Evolutionary conservation across 2,329 filamentous ascomycete species (phyloP).

Genomic region (Pseudogymnoascus sp.): DNA sequence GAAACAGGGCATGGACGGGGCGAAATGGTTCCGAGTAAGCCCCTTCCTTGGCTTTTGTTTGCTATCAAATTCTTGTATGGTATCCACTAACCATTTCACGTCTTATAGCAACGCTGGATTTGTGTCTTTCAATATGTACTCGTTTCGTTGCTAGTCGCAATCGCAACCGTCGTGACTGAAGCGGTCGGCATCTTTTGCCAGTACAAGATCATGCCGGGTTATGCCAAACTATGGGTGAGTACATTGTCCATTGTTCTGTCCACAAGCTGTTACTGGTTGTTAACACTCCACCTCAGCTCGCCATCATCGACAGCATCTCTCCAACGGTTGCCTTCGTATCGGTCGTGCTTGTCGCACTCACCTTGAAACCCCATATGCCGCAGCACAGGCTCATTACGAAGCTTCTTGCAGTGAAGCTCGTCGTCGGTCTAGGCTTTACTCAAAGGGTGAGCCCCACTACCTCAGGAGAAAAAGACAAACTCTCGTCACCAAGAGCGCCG

Average conservation of each 20-base stretch:
- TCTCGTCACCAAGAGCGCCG: background rate
- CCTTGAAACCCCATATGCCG: background rate
- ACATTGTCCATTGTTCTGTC: slow-evolving; percentile 18
- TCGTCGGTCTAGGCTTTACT: slow-evolving; percentile 20
- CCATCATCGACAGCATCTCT: background rate
- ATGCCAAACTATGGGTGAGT: slow-evolving; percentile 28
- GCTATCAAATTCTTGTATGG: background rate
- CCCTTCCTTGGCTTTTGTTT: background rate
- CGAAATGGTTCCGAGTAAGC: background rate
- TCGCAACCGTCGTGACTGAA: slow-evolving; percentile 27
- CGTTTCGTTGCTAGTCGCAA: slow-evolving; percentile 30
- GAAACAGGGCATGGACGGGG: background rate
- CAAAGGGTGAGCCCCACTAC: background rate
- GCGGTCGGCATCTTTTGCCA: slow-evolving; percentile 28
- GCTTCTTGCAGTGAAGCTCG: background rate
- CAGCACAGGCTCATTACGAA: background rate
- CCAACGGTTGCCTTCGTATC: background rate
- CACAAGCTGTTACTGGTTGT: background rate
- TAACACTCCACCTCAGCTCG: background rate
- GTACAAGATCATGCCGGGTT: slow-evolving; percentile 23
- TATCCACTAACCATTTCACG: background rate
- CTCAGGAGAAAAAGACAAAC: background rate
- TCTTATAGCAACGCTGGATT: background rate
- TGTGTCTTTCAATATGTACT: background rate
- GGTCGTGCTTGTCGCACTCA: background rate